Evolutionary conservation across 2,329 filamentous ascomycete species (phyloP).

Genomic region (Fusarium buxicola): DNA sequence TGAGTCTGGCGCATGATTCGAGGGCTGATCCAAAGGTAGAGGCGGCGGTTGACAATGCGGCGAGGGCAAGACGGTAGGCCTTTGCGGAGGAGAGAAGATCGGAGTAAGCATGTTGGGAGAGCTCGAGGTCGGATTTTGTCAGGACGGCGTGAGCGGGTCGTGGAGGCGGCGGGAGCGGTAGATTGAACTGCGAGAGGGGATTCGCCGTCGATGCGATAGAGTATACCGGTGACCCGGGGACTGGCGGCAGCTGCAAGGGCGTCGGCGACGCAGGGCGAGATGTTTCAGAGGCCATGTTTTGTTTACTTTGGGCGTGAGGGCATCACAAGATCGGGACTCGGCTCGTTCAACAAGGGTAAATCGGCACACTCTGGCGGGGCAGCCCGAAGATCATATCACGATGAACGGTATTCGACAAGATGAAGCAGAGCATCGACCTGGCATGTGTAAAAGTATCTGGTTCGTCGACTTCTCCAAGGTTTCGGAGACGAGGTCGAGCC

Average conservation of each 20-base stretch:
- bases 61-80: conserved; percentile 71
- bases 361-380: background rate
- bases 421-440: conserved; percentile 9
- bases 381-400: conserved; percentile 24
- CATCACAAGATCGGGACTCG: conserved; percentile 25
- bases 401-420: background rate
- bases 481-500: conserved; percentile 18
- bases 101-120: conserved; percentile 71
- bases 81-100: conserved; percentile 72
- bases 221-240: conserved; percentile 73
- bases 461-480: conserved; percentile 17
- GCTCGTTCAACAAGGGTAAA: conserved; percentile 17
- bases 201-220: conserved; percentile 73
- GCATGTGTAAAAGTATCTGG: conserved; percentile 9
- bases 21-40: conserved; percentile 73
- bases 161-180: conserved; percentile 71
- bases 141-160: conserved; percentile 69
- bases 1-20: conserved; percentile 75
- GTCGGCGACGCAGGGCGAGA: conserved; percentile 61
- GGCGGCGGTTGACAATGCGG: conserved; percentile 69
- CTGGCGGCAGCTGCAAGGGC: conserved; percentile 67
- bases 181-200: conserved; percentile 67
- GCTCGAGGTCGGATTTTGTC: conserved; percentile 71
- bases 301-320: conserved; percentile 26
- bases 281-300: conserved; percentile 50